Evolutionary conservation across 2,329 filamentous ascomycete species (phyloP).

Genomic region (Fusarium sp.): DNA sequence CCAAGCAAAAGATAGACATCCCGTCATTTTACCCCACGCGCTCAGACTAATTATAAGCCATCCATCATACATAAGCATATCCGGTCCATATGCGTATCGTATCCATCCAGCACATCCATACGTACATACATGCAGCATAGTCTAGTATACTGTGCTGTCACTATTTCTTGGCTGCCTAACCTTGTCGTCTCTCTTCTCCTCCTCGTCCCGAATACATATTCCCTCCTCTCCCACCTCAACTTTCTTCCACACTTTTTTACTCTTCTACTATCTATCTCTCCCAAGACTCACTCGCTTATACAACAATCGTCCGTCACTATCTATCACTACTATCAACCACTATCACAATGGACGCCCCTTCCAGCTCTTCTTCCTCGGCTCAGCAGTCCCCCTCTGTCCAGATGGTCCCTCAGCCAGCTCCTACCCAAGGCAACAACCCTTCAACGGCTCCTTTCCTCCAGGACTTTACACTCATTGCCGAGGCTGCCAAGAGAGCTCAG

Average conservation of each 20-base stretch:
- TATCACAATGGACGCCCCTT: constrained; percentile 51
- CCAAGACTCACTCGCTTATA: constrained; percentile 4
- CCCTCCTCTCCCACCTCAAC: constrained; percentile 14
- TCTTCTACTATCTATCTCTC: neutral
- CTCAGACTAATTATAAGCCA: constrained; percentile 12
- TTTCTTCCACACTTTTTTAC: neutral
- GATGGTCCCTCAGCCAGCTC: constrained; percentile 42
- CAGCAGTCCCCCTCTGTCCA: constrained; percentile 50
- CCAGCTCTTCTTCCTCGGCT: constrained; percentile 48
- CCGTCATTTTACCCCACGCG: constrained; percentile 34
- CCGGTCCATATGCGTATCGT: constrained; percentile 11
- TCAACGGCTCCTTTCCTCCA: constrained; percentile 74
- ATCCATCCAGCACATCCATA: neutral
- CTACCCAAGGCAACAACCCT: constrained; percentile 50
- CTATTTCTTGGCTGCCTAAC: constrained; percentile 28
- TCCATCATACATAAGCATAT: constrained; percentile 23
- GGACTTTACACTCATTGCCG: constrained; percentile 87
- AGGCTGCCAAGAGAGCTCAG: constrained; percentile 92
- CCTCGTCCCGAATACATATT: constrained; percentile 21
- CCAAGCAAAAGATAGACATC: constrained; percentile 15
- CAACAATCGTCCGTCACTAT: constrained; percentile 15
- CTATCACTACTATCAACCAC: constrained; percentile 7
- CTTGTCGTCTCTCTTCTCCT: neutral
- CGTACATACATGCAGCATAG: constrained; percentile 8
- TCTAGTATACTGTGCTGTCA: constrained; percentile 17